These are phyloP conservation scores for Umbelopsis isabellina DNA, from an alignment of 192 early-diverging fungal genomes.

Conservation along the genomic window DNA sequence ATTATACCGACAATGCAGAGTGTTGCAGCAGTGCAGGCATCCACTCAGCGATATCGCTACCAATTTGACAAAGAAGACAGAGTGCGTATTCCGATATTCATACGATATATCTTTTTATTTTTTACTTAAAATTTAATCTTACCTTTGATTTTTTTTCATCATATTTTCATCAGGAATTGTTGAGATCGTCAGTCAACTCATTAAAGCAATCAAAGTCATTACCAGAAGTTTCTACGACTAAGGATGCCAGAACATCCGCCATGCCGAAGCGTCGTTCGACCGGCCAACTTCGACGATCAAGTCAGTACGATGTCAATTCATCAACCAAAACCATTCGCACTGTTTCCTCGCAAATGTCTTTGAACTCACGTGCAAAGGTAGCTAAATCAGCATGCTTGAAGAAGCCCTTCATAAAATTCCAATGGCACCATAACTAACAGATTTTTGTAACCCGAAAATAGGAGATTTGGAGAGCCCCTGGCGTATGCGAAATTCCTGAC, in stretches of 20 bases:
- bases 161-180: neutral
- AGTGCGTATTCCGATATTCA: neutral
- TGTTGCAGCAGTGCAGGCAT: neutral
- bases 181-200: neutral
- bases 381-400: too few species aligned
- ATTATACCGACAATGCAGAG: conserved; percentile 8
- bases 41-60: conserved; percentile 19
- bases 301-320: conserved; percentile 14
- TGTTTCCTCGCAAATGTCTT: conserved; percentile 12
- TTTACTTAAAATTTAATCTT: neutral
- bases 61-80: conserved; percentile 15
- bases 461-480: conserved; percentile 40
- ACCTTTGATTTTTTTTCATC: neutral
- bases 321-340: conserved; percentile 12
- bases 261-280: conserved; percentile 38
- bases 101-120: neutral
- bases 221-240: neutral
- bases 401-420: too few species aligned
- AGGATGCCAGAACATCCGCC: conserved; percentile 5
- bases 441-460: neutral
- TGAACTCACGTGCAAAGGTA: conserved; percentile 12
- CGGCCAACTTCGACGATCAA: conserved; percentile 31
- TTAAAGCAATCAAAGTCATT: conserved; percentile 20
- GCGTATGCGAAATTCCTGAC: conserved; percentile 40
- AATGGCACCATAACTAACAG: neutral